Percentiles rank a stretch among this genome's conserved stretches.
phyloP scores from a whole-genome alignment of 345 rosid species.

The Rhizophora mangle region DNA sequence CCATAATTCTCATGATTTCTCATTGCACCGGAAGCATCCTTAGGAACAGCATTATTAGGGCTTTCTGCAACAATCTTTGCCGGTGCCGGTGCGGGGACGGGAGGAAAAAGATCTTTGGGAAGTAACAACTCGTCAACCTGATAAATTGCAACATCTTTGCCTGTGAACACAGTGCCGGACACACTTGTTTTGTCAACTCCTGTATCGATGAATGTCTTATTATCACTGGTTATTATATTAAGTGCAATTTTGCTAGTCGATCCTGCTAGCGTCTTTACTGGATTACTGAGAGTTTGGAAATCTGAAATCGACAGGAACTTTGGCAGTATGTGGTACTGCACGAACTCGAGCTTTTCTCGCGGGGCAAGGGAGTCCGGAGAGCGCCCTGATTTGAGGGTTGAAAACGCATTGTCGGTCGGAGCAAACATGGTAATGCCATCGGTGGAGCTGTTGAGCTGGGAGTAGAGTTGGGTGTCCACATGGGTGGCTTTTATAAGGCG shows the following conservation, averaged over 20 bases:
- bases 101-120: slow-evolving; percentile 21
- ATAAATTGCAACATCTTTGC: slow-evolving; percentile 21
- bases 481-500: slow-evolving; percentile 22
- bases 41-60: not conserved
- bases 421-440: slow-evolving; percentile 27
- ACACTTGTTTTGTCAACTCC: slow-evolving; percentile 19
- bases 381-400: slow-evolving; percentile 11
- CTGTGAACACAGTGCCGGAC: slow-evolving; percentile 12
- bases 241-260: slow-evolving; percentile 6
- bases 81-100: slow-evolving; percentile 13
- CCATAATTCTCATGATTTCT: not conserved
- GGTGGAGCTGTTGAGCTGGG: slow-evolving; percentile 22
- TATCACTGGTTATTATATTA: slow-evolving; percentile 10
- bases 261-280: slow-evolving; percentile 23
- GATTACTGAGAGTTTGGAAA: slow-evolving; percentile 23
- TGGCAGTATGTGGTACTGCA: slow-evolving; percentile 19
- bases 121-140: slow-evolving; percentile 19
- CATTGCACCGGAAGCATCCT: slow-evolving; percentile 8
- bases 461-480: slow-evolving; percentile 9
- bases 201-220: slow-evolving; percentile 13
- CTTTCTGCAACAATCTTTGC: not conserved
- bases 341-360: slow-evolving; percentile 10
- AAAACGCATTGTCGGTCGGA: slow-evolving; percentile 18
- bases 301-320: slow-evolving; percentile 1
- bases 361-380: slow-evolving; percentile 14